Evolutionary conservation across 345 rosid species (phyloP).

Genomic region (Viola odorata): DNA sequence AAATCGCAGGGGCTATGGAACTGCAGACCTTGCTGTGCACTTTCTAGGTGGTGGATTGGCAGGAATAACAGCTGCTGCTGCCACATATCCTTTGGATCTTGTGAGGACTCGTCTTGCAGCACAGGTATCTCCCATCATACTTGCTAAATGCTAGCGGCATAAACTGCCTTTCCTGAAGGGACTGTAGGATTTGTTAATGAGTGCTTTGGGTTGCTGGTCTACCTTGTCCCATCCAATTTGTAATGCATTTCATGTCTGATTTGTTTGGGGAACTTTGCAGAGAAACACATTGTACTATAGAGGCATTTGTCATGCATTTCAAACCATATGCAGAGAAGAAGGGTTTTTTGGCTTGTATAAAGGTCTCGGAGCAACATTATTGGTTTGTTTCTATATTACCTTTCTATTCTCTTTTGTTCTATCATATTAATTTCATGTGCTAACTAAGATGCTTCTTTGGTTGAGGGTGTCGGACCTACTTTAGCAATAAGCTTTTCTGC

Average conservation of each 20-base stretch:
- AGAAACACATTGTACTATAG: slow-evolving; percentile 70
- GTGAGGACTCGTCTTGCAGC: slow-evolving; percentile 95
- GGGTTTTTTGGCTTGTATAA: slow-evolving; percentile 80
- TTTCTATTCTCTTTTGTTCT: neutral
- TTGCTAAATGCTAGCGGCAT: neutral
- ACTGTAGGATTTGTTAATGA: neutral
- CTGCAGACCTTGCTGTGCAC: slow-evolving; percentile 57
- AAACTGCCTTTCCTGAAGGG: neutral
- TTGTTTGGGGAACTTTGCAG: slow-evolving; percentile 35
- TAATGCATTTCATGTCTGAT: neutral
- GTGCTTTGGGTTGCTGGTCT: neutral
- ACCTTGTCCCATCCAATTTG: too few relatives aligned
- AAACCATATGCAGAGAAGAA: slow-evolving; percentile 67
- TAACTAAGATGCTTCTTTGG: neutral
- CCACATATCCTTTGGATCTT: slow-evolving; percentile 95
- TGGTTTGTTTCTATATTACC: slow-evolving; percentile 38
- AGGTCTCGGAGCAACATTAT: slow-evolving; percentile 88
- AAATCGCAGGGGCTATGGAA: slow-evolving; percentile 36
- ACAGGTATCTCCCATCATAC: slow-evolving; percentile 72
- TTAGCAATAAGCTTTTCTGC: slow-evolving; percentile 86
- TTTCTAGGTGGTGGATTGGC: slow-evolving; percentile 86
- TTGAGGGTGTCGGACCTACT: slow-evolving; percentile 91
- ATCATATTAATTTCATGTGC: neutral
- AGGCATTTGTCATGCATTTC: slow-evolving; percentile 74
- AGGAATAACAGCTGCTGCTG: slow-evolving; percentile 95